Evolutionary conservation across 139 green algal genomes (phyloP), one percentile per base, ranked within the genome.

Genomic region (Coccomyxa sp.): DNA sequence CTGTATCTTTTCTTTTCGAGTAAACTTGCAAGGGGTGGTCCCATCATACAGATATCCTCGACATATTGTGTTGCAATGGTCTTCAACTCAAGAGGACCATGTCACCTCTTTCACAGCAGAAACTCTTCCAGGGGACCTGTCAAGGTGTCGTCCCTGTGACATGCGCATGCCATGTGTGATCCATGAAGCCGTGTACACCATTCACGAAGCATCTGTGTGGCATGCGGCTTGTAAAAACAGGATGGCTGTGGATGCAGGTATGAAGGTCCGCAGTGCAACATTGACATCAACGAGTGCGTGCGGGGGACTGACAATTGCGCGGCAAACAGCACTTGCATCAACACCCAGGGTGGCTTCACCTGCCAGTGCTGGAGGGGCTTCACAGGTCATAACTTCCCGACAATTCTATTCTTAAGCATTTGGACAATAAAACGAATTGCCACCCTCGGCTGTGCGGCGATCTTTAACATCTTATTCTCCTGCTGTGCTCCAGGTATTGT

Each of bases 241-340:
- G 1, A 71, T 71, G 18, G 7, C 4, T 71, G 63, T 71, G 38
- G 32, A 9, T 79, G 63, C 85, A 86, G 86, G 31, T 86, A 76
- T 58, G 90, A 93, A 74, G 90, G 90, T 27, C 84, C 86, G 21
- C 13, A 17, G 3, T 94, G 90, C 79, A 67, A 75, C 28, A 63
- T 85, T 16, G 87, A 93, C 67, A 88, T 94, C 79, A 93, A 94
- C 79, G 90, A 94, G 81, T 94, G 90, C 67, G 86, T 88, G 31
- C 81, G 90, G 0, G 86, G 85, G 51, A 92, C 88, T 0, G 51
- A 82, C 13, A 82, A 83, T n/a, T 94, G 90, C 76, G 75, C 79
- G 58, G 18, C 59, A 0, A 86, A 91, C 76, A 86, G 88, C 16
- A 79, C 79, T 16, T 94, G 91, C 85, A 86, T 87, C 71, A 89